A percentile compares a stretch with the other conserved stretches of the same genome.
These are phyloP conservation scores for Neonectria ditissima DNA, from an alignment of 2,329 filamentous ascomycete species.

Conservation along the genomic window DNA sequence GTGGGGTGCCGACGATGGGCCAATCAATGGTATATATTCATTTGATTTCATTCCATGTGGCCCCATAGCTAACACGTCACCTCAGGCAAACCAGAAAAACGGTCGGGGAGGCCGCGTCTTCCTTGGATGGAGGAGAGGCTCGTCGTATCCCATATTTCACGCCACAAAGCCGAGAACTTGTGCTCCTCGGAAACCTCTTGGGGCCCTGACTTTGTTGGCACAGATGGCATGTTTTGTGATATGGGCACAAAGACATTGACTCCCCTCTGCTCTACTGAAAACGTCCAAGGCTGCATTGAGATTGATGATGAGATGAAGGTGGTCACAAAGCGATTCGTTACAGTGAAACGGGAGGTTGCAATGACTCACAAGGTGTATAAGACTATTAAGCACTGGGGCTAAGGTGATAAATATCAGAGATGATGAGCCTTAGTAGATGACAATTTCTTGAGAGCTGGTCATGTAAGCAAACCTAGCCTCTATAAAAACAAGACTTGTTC, in stretches of 20 bases:
- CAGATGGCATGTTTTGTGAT: neutral
- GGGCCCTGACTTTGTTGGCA: neutral
- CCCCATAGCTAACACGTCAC: neutral
- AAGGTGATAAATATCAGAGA: no score
- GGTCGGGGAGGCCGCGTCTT: neutral
- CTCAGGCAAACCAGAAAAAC: neutral
- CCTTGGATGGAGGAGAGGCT: neutral
- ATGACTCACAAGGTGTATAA: no score
- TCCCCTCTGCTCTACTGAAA: neutral
- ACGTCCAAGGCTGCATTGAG: neutral
- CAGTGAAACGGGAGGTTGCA: no score
- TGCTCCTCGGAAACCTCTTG: neutral
- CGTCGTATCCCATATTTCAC: neutral
- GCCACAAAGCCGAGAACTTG: neutral
- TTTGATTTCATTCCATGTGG: neutral
- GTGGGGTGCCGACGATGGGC: neutral
- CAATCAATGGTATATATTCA: neutral
- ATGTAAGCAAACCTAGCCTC: no score
- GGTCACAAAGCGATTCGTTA: neutral
- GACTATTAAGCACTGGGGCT: no score
- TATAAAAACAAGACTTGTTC: no score
- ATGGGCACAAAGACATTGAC: neutral
- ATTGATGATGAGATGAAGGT: neutral
- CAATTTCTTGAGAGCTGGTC: no score
- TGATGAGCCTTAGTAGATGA: no score